phyloP scores from a whole-genome alignment of 129 eudicot genomes.

The Scalesia atractyloides region DNA sequence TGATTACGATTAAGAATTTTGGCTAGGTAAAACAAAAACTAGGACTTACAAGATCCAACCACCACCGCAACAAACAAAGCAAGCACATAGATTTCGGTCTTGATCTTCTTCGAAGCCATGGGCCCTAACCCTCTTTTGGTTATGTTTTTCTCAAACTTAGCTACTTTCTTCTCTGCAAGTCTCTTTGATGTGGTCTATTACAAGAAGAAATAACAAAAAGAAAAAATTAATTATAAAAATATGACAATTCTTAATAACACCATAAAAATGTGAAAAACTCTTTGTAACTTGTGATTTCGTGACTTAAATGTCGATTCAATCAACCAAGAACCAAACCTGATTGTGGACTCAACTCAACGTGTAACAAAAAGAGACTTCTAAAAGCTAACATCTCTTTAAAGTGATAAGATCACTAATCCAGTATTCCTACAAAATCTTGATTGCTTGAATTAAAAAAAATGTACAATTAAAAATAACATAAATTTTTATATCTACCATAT shows the following conservation, averaged over 20 bases:
- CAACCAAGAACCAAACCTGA: neutral
- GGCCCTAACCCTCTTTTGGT: conserved; percentile 49
- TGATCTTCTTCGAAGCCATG: conserved; percentile 41
- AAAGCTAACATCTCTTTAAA: neutral
- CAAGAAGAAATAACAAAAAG: neutral
- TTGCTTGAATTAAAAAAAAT: neutral
- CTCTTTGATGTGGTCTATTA: conserved; percentile 75
- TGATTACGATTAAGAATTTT: neutral
- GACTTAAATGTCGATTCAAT: neutral
- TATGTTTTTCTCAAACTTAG: conserved; percentile 81
- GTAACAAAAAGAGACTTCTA: neutral
- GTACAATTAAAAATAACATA: neutral
- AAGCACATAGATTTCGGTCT: conserved; percentile 53
- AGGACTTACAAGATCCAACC: conserved; percentile 64
- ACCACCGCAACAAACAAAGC: conserved; percentile 51
- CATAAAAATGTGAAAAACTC: neutral
- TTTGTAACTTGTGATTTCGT: neutral
- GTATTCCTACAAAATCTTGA: neutral
- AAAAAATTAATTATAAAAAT: neutral
- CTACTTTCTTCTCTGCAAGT: conserved; percentile 71
- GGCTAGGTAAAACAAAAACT: neutral
- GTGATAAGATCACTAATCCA: neutral
- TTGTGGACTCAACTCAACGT: neutral
- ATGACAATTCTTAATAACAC: neutral
- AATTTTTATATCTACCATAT: neutral